Evolutionary conservation across 305 asterid genomes (phyloP).

Genomic region (Lippia alba): DNA sequence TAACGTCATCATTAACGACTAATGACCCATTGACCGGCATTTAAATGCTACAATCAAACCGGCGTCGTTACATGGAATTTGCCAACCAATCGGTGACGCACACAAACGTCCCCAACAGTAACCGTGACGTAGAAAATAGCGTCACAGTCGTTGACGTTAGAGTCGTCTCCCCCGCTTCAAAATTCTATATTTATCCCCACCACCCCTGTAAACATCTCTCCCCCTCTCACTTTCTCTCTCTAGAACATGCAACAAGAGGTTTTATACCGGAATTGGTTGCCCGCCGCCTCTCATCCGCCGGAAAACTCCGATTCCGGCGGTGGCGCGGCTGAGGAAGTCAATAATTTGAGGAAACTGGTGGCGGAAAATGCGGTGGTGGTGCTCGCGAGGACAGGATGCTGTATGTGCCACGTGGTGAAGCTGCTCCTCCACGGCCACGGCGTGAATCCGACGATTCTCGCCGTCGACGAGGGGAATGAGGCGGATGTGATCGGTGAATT

Average conservation of each 20-base stretch:
- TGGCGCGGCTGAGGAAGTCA: not conserved
- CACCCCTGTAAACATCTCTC: slow-evolving; percentile 3
- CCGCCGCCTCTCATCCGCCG: slow-evolving; percentile 36
- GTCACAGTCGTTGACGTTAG: slow-evolving; percentile 51
- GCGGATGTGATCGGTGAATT: slow-evolving; percentile 35
- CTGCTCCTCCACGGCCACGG: slow-evolving; percentile 66
- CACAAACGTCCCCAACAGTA: slow-evolving; percentile 35
- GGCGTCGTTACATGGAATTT: slow-evolving; percentile 33
- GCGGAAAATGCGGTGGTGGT: slow-evolving; percentile 73
- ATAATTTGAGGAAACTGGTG: slow-evolving; percentile 44
- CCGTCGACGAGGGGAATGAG: slow-evolving; percentile 58
- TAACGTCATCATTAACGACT: slow-evolving; percentile 35
- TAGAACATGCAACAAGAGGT: slow-evolving; percentile 57
- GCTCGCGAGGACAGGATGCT: slow-evolving; percentile 64
- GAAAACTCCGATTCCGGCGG: slow-evolving; percentile 20
- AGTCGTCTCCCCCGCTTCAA: slow-evolving; percentile 17
- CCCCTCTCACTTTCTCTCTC: not conserved
- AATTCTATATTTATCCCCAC: slow-evolving; percentile 32
- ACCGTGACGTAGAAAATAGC: slow-evolving; percentile 35
- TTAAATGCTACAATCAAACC: slow-evolving; percentile 27
- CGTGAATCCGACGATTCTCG: slow-evolving; percentile 55
- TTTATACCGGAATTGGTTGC: slow-evolving; percentile 38
- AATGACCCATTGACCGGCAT: slow-evolving; percentile 18
- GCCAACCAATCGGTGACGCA: slow-evolving; percentile 28
- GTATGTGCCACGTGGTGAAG: slow-evolving; percentile 79